Base-by-base conservation (phyloP, 345 rosid species). In the Aquilaria malaccensis region DNA sequence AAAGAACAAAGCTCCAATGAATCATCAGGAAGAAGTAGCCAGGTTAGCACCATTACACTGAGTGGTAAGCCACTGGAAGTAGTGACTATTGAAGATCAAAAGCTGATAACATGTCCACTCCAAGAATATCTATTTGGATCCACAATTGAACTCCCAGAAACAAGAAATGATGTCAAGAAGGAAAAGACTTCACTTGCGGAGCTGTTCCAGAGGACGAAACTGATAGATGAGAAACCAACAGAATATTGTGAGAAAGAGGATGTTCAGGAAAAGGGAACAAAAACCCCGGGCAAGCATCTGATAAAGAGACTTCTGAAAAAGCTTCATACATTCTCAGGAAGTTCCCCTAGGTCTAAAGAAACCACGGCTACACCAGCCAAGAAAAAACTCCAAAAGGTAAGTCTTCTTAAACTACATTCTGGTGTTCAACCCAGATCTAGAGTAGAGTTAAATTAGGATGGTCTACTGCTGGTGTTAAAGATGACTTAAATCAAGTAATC, bases 111-210 rank as follows among this genome's bases (percentile, higher is more conserved):
- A 58, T 77, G 79, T 70, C 95, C 98, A 9, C 96, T 91, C 61
- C 94, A 88, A 78, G 95, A 80, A 70, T 91, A 91, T 75, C 77
- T 86, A 61, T 86, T 86, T 61, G 85, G 89, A 45, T 81, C 96
- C 69, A 65, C 79, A 46, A 71, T 74, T 32, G 92, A 80, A 75
- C 55, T 75, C 59, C 76, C 87, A 33, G 89, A 86, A 73, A 66
- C 80, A 74, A 71, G 51, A 67, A 54, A 30, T 58, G 81, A 78
- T 63, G 64, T 56, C 65, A 81, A 71, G 72, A 85, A 83, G 74
- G 91, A 86, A 60, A 82, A 74, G 75, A 64, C 77, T 67, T 86
- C 98, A 59, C 95, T 85, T 14, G 85, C 72, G 30, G 90, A 88
- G 71, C 81, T 92, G 64, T 88, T 91, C 69, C 77, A 69, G 29